Percentiles rank a stretch among this genome's conserved stretches.
Evolutionary conservation across 345 rosid genomes (phyloP).

Genomic region (Mercurialis annua): DNA sequence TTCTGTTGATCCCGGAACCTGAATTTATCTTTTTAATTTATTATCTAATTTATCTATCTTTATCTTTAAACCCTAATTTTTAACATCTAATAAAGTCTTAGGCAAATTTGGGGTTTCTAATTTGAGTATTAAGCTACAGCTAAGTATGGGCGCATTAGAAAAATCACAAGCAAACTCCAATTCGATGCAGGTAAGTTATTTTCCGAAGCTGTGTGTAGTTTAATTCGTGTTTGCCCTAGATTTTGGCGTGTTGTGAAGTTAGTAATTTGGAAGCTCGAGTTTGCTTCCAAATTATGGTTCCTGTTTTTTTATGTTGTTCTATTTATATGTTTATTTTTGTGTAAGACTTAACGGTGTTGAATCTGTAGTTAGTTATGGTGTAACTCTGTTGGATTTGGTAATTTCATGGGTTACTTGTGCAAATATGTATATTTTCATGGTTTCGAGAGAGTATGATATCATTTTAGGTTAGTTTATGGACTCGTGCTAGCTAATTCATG

Average conservation of each 20-base stretch:
- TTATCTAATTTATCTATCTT: slow-evolving; percentile 24
- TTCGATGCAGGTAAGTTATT: slow-evolving; percentile 75
- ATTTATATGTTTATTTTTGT: too few species aligned
- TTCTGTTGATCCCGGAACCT: slow-evolving; percentile 37
- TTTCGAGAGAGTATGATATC: not conserved
- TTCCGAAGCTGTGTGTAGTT: slow-evolving; percentile 4
- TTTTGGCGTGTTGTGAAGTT: slow-evolving; percentile 9
- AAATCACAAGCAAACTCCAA: slow-evolving; percentile 68
- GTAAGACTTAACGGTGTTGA: not conserved
- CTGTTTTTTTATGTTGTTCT: too few species aligned
- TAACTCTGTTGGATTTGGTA: not conserved
- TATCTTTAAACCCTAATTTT: slow-evolving; percentile 52
- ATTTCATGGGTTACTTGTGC: not conserved
- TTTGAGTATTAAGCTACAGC: slow-evolving; percentile 33
- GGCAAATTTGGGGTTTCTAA: slow-evolving; percentile 26
- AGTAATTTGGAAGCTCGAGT: slow-evolving; percentile 6
- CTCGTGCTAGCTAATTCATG: not conserved
- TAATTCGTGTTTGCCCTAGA: slow-evolving; percentile 21
- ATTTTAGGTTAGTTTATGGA: not conserved
- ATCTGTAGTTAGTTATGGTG: slow-evolving; percentile 5
- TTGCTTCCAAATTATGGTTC: not conserved
- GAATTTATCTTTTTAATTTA: slow-evolving; percentile 11
- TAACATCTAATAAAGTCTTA: slow-evolving; percentile 13
- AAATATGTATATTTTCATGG: not conserved
- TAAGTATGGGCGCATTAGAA: slow-evolving; percentile 79